Evolutionary conservation across 129 eudicot species (phyloP).

Genomic region (Pseudognaphalium luteoalbum): DNA sequence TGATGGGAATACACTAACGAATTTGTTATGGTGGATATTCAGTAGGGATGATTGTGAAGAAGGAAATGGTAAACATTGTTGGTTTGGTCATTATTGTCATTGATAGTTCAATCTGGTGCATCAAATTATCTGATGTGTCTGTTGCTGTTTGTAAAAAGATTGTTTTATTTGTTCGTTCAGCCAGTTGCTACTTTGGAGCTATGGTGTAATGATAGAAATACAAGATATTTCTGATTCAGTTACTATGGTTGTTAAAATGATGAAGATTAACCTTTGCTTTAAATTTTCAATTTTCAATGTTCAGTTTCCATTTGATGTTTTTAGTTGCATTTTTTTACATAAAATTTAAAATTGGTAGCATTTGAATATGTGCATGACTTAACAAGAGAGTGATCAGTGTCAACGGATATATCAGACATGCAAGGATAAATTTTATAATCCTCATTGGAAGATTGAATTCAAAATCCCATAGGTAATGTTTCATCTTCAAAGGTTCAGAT

Average conservation of each 20-base stretch:
- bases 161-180: background rate
- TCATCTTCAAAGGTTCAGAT: background rate
- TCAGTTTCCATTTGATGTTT: background rate
- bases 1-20: slow-evolving; percentile 81
- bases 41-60: slow-evolving; percentile 64
- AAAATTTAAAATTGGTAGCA: background rate
- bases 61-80: slow-evolving; percentile 45
- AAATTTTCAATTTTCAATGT: background rate
- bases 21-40: slow-evolving; percentile 89
- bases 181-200: background rate
- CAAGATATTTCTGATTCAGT: background rate
- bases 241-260: background rate
- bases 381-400: background rate
- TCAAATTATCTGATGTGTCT: background rate
- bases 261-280: background rate
- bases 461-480: background rate
- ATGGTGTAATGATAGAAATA: background rate
- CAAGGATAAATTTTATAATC: background rate
- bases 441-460: background rate
- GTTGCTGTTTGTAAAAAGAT: slow-evolving; percentile 6
- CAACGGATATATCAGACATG: background rate
- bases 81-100: slow-evolving; percentile 68
- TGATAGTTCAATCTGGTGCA: slow-evolving; percentile 16
- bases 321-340: background rate
- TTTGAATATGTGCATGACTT: background rate